Percentiles rank a stretch among this genome's conserved stretches.
phyloP scores from a whole-genome alignment of 306 rosid species.

The Lathyrus sativus region DNA sequence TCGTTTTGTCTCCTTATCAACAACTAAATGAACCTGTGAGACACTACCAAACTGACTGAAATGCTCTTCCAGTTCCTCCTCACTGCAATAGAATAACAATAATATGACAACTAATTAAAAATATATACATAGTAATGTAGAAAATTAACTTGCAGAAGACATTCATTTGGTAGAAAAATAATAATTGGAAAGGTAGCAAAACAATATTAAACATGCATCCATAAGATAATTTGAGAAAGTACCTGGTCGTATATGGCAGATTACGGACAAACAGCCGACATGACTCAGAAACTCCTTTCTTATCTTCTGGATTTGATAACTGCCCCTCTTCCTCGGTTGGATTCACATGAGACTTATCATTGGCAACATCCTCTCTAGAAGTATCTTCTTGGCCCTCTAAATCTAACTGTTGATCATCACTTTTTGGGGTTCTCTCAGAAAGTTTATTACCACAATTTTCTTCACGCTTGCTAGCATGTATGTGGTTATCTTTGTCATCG shows the following conservation, averaged over 20 bases:
- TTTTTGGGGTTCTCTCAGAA: slow-evolving; percentile 30
- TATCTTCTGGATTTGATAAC: slow-evolving; percentile 46
- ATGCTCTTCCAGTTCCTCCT: slow-evolving; percentile 82
- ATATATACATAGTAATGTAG: background rate
- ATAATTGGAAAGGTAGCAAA: slow-evolving; percentile 14
- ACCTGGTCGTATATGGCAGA: slow-evolving; percentile 83
- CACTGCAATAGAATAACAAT: slow-evolving; percentile 50
- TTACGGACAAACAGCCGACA: slow-evolving; percentile 83
- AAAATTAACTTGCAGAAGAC: too few relatives aligned
- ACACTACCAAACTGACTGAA: slow-evolving; percentile 67
- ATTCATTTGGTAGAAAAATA: background rate
- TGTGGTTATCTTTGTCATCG: slow-evolving; percentile 38
- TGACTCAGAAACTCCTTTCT: slow-evolving; percentile 56
- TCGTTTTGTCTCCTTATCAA: slow-evolving; percentile 73
- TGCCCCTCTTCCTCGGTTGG: slow-evolving; percentile 34
- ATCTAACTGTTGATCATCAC: slow-evolving; percentile 38
- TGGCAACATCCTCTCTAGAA: slow-evolving; percentile 29
- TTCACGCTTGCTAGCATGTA: slow-evolving; percentile 26
- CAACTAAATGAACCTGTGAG: slow-evolving; percentile 76
- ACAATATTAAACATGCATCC: slow-evolving; percentile 7
- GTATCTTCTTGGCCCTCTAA: slow-evolving; percentile 35
- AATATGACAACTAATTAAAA: slow-evolving; percentile 8
- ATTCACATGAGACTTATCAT: slow-evolving; percentile 38
- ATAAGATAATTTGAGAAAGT: slow-evolving; percentile 29
- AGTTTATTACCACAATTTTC: slow-evolving; percentile 34